phyloP scores from a whole-genome alignment of 257 asterid species.

The Salvia miltiorrhiza region DNA sequence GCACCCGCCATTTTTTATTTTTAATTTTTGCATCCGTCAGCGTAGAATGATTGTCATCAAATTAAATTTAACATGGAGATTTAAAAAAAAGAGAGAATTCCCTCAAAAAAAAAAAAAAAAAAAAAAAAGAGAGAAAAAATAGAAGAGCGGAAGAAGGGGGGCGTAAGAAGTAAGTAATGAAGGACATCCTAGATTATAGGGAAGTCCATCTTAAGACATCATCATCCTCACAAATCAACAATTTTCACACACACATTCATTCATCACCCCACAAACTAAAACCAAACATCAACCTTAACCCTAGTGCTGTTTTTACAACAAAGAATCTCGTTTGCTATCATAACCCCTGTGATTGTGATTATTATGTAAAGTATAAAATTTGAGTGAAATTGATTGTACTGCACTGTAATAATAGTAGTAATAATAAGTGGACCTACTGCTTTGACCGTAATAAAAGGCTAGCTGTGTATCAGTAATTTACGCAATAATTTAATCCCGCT shows the following conservation, averaged over 20 bases:
- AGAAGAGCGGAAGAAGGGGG: slow-evolving; percentile 4
- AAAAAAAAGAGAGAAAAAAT: background rate
- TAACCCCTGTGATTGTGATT: slow-evolving; percentile 11
- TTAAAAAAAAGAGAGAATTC: no score
- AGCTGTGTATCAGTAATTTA: slow-evolving; percentile 26
- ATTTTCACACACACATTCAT: background rate
- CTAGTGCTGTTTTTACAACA: slow-evolving; percentile 21
- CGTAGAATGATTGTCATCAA: no score
- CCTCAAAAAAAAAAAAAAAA: no score
- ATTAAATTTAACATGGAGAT: no score
- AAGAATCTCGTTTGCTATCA: slow-evolving; percentile 23
- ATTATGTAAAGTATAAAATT: background rate
- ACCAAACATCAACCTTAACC: background rate
- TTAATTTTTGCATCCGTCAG: no score
- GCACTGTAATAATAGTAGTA: background rate
- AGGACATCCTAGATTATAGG: slow-evolving; percentile 22
- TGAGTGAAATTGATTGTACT: slow-evolving; percentile 10
- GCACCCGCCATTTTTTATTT: no score
- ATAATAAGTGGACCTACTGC: slow-evolving; percentile 24
- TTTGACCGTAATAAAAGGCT: slow-evolving; percentile 27
- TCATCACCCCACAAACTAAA: background rate
- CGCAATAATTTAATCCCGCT: slow-evolving; percentile 29
- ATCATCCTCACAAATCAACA: slow-evolving; percentile 16
- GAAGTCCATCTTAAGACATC: slow-evolving; percentile 16
- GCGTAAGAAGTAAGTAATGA: slow-evolving; percentile 30